These are phyloP conservation scores for Hanseniaspora hatyaiensis DNA, from an alignment of 805 yeast genomes.

Conservation along the genomic window DNA sequence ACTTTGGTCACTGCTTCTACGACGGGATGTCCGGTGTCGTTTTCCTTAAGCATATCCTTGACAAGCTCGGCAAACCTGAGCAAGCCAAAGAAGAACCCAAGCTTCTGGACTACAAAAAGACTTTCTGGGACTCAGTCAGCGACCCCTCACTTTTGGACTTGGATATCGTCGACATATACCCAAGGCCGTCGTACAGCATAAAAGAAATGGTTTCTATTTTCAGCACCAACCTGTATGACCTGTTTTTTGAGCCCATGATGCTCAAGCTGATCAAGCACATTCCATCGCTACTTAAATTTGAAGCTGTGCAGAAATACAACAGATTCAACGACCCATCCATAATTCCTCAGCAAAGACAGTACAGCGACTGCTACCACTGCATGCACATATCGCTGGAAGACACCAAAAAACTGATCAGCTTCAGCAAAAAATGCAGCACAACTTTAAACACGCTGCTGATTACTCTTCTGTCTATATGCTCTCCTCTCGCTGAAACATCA, in stretches of 20 bases:
- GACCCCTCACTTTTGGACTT: background rate
- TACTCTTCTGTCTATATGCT: background rate
- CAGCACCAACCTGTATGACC: background rate
- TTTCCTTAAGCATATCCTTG: background rate
- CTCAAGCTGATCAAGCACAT: background rate
- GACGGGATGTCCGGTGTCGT: slow-evolving; percentile 15
- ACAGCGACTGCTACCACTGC: background rate
- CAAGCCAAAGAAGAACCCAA: background rate
- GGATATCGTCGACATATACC: slow-evolving; percentile 6
- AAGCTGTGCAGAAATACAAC: background rate
- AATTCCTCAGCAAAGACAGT: background rate
- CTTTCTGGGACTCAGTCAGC: background rate
- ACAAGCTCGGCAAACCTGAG: background rate
- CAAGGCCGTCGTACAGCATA: background rate
- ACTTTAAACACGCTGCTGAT: slow-evolving; percentile 4
- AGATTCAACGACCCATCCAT: background rate
- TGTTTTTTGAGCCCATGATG: background rate
- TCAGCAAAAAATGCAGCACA: slow-evolving; percentile 1
- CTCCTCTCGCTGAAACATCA: background rate
- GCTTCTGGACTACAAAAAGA: background rate
- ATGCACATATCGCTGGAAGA: background rate
- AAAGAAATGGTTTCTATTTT: background rate
- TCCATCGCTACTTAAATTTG: background rate
- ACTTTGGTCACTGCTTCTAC: slow-evolving; percentile 13
- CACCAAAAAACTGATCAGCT: background rate